Evolutionary conservation across 2,329 filamentous ascomycete species (phyloP).

Genomic region (Fusarium illudens): DNA sequence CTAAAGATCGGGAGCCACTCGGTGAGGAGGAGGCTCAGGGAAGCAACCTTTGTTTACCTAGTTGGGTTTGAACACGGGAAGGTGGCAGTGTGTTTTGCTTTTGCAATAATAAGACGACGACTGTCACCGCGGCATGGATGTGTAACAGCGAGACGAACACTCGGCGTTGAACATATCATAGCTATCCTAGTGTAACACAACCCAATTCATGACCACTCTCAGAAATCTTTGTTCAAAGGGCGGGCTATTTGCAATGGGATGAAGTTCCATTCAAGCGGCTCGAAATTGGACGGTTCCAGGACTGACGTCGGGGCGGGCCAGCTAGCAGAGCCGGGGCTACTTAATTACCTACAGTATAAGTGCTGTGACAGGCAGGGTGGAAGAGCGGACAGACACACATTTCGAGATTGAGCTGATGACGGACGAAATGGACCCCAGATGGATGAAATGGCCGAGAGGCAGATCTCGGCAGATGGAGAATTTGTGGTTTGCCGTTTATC

Average conservation of each 20-base stretch:
- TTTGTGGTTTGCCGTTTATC: slow-evolving; percentile 12
- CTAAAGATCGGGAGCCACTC: slow-evolving; percentile 31
- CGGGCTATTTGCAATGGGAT: not conserved
- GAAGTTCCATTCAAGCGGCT: not conserved
- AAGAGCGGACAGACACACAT: not conserved
- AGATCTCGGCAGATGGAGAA: slow-evolving; percentile 32
- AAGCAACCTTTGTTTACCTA: slow-evolving; percentile 4
- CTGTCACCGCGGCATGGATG: not conserved
- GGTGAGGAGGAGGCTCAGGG: slow-evolving; percentile 41
- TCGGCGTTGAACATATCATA: not conserved
- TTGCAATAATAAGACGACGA: not conserved
- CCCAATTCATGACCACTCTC: slow-evolving; percentile 14
- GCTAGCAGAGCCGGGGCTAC: slow-evolving; percentile 2
- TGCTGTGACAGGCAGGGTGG: not conserved
- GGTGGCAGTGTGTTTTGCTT: slow-evolving; percentile 3
- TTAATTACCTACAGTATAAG: not conserved
- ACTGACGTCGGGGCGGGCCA: slow-evolving; percentile 37
- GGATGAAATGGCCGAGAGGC: slow-evolving; percentile 17
- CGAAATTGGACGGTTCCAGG: not conserved
- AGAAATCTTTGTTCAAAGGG: not conserved
- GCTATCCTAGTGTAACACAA: slow-evolving; percentile 1
- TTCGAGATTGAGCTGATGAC: not conserved
- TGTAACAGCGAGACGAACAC: not conserved
- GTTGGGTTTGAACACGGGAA: slow-evolving; percentile 9
- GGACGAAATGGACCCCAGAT: slow-evolving; percentile 15